Percentiles rank a stretch among this genome's conserved stretches.
These are phyloP conservation scores for Trichocladium antarcticum DNA, from an alignment of 495 filamentous ascomycete genomes.

Conservation along the genomic window DNA sequence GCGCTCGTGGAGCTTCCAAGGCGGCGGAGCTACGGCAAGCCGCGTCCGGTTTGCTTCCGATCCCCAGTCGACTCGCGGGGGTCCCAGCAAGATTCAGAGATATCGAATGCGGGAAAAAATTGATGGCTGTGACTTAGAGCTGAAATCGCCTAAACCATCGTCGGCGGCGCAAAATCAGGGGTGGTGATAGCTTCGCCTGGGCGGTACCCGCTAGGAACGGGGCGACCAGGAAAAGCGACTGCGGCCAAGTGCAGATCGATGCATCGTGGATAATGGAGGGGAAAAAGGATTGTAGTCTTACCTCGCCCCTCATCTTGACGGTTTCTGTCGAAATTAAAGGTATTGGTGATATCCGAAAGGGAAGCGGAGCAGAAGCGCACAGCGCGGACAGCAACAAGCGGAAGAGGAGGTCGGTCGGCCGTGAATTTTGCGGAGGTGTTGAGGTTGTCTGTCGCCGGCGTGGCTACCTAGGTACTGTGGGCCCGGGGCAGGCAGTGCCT, in stretches of 20 bases:
- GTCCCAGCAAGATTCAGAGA: too few species aligned
- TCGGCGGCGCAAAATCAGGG: background rate
- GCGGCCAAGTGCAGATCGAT: background rate
- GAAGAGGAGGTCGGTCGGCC: constrained; percentile 1
- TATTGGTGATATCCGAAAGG: background rate
- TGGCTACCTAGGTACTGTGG: constrained; percentile 7
- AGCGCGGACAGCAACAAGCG: constrained; percentile 9
- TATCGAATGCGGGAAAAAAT: too few species aligned
- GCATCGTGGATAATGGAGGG: background rate
- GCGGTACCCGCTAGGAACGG: constrained; percentile 1
- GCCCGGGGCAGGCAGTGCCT: background rate
- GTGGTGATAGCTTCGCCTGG: background rate
- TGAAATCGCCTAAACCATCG: too few species aligned
- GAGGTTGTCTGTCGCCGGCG: background rate
- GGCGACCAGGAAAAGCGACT: background rate
- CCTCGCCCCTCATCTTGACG: constrained; percentile 44
- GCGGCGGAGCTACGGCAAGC: background rate
- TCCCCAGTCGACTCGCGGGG: too few species aligned
- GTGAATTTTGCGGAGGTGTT: constrained; percentile 9
- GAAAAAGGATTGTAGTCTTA: constrained; percentile 23
- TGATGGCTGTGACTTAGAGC: too few species aligned
- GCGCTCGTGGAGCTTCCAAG: background rate
- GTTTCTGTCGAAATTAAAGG: constrained; percentile 2
- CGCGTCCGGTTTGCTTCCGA: too few species aligned
- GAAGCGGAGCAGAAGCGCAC: constrained; percentile 11